Percentiles rank a stretch among this genome's conserved stretches.
These are phyloP conservation scores for Ceraceosorus guamensis DNA, from an alignment of 1,284 basidiomycete species.

Conservation along the genomic window DNA sequence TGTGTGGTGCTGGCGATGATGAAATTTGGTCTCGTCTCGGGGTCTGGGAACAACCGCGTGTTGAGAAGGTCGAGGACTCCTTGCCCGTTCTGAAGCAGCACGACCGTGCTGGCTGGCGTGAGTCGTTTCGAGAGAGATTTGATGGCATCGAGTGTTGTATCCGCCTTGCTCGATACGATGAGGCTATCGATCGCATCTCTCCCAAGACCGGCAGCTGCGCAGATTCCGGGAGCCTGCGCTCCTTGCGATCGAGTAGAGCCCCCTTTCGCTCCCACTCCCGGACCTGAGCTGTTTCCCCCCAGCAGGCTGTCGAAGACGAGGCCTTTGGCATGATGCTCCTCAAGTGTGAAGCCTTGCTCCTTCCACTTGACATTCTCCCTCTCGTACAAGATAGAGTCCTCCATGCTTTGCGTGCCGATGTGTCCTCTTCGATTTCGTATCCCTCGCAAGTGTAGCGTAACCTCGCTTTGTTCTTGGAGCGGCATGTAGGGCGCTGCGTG, in stretches of 20 bases:
- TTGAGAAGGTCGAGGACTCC: constrained; percentile 77
- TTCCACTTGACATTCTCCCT: no score
- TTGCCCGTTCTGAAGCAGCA: constrained; percentile 84
- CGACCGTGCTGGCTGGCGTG: constrained; percentile 66
- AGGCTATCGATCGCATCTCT: constrained; percentile 51
- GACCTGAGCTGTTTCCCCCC: no score
- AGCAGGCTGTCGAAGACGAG: no score
- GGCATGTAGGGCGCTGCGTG: no score
- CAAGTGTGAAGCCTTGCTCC: no score
- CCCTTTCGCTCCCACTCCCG: no score
- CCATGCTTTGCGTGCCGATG: no score
- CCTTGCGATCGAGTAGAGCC: constrained; percentile 2
- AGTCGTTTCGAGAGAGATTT: constrained; percentile 61
- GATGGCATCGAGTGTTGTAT: constrained; percentile 60
- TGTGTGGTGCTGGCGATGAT: constrained; percentile 77
- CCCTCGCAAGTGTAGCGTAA: no score
- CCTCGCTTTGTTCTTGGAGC: no score
- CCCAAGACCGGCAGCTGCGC: constrained; percentile 29
- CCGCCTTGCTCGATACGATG: constrained; percentile 74
- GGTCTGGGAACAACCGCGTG: constrained; percentile 64
- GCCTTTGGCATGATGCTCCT: no score
- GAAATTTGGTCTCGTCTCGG: constrained; percentile 69
- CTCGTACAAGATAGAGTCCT: no score
- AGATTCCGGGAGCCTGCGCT: not conserved
- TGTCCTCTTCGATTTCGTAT: no score